Percentiles rank a stretch among this genome's conserved stretches.
Evolutionary conservation across 192 early-diverging fungal species (phyloP).

Genomic region (Entomortierella chlamydospora): DNA sequence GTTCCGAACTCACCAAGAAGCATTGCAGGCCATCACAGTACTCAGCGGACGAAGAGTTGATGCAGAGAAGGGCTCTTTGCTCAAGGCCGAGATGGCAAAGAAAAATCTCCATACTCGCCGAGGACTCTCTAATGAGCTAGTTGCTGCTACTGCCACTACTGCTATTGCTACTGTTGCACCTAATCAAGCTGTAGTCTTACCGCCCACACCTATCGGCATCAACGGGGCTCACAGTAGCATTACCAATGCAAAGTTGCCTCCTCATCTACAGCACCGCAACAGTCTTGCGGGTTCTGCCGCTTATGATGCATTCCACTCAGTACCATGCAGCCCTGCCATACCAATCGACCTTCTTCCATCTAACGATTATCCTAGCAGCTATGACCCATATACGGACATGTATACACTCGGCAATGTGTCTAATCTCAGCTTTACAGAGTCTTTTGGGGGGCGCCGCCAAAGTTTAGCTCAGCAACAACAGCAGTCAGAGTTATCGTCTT

Average conservation of each 20-base stretch:
- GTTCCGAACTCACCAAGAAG: constrained; percentile 91
- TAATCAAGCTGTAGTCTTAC: constrained; percentile 12
- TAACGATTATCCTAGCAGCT: constrained; percentile 60
- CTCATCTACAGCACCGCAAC: constrained; percentile 42
- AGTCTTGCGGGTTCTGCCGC: constrained; percentile 47
- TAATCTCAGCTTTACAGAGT: constrained; percentile 56
- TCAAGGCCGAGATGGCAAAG: constrained; percentile 99
- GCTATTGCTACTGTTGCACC: not conserved
- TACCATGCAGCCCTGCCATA: constrained; percentile 56
- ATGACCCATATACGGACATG: constrained; percentile 63
- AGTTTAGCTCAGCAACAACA: constrained; percentile 38
- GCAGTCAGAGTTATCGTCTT: constrained; percentile 43
- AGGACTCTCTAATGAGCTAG: constrained; percentile 66
- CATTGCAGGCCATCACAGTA: constrained; percentile 92
- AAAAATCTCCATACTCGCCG: constrained; percentile 97
- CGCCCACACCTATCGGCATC: constrained; percentile 41
- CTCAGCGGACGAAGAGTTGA: constrained; percentile 92
- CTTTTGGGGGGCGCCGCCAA: constrained; percentile 44
- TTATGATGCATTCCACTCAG: constrained; percentile 59
- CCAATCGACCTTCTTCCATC: constrained; percentile 69
- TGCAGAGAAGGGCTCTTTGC: constrained; percentile 82
- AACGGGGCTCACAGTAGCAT: constrained; percentile 10
- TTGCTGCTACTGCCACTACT: constrained; percentile 2
- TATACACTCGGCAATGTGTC: constrained; percentile 53
- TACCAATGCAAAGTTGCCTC: constrained; percentile 28